Evolutionary conservation across 1,139 yeast species (phyloP), one percentile per base, ranked within the genome.

Genomic region (Candida mesenterica): DNA sequence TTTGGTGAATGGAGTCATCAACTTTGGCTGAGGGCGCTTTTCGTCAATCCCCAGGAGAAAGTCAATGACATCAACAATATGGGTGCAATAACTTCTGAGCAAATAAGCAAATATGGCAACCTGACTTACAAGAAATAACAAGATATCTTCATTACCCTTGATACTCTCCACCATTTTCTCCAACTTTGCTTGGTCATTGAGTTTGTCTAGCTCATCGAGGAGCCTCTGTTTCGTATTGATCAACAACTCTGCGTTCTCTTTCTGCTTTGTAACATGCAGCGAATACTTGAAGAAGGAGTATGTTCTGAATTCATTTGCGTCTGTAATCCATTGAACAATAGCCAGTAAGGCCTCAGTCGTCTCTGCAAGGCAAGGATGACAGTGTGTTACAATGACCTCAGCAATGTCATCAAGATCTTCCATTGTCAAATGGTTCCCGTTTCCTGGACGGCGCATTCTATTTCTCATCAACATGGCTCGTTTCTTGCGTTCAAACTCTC

Each of bases 251-350:
- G 53, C 44, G 24, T 45, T 37, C 20, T 48, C 48, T 31, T 43
- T 31, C 33, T 56, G 64, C n/a, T 37, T 41, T 13, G 34, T 32
- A 7, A 23, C 32, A 39, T 55, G 57, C 3, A 26, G 30, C 1
- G 37, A 38, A 12, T 32, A 19, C 1, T 46, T 39, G 2, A 53
- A 35, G 3, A 48, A 26, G 2, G 61, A 31, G 38, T 53, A 58
- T 10, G 46, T 25, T 30, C 70, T 45, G 40, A 50, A 65, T 2
- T 49, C 44, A 39, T 65, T 65, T 3, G 70, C 67, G 28, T 55
- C 53, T 4, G 36, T 39, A 2, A 64, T 27, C 71, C 71, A 65
- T 12, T 46, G 44, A 10, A 46, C 35, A 1, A 55, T 35, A 0
- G 45, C 44, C 2, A 29, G 50, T 6, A 62, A 30, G 1, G 55